A percentile compares a stretch with the other conserved stretches of the same genome.
Evolutionary conservation across 140 eudicot genomes (phyloP).

Genomic region (Erigeron philadelphicus): DNA sequence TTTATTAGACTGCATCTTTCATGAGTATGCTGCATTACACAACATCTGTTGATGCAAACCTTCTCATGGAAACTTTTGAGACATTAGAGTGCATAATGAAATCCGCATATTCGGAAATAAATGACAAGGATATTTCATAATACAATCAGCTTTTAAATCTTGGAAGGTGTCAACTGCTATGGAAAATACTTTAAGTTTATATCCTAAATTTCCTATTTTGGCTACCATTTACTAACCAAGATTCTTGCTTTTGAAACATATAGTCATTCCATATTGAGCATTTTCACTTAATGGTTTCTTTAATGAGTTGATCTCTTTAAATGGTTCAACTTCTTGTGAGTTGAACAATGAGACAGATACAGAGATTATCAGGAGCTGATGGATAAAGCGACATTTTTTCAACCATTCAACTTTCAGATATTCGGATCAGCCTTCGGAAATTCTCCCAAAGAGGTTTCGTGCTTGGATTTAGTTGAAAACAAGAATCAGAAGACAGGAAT

Average conservation of each 20-base stretch:
- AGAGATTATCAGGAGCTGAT: conserved; percentile 9
- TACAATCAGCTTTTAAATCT: conserved; percentile 7
- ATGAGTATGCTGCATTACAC: not conserved
- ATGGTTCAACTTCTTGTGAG: conserved; percentile 10
- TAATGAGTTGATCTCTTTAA: conserved; percentile 22
- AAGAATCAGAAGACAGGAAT: conserved; percentile 11
- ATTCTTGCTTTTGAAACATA: conserved; percentile 26
- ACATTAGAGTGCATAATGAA: conserved; percentile 2
- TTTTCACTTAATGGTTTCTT: conserved; percentile 18
- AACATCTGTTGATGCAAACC: not conserved
- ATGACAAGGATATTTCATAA: conserved; percentile 1
- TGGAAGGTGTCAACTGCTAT: conserved; percentile 11
- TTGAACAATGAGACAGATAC: not conserved
- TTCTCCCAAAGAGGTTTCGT: conserved; percentile 19
- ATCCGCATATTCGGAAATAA: conserved; percentile 15
- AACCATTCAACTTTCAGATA: conserved; percentile 22
- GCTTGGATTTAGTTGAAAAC: conserved; percentile 18
- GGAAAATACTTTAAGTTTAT: conserved; percentile 27
- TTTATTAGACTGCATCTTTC: not conserved
- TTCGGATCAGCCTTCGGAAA: conserved; percentile 21
- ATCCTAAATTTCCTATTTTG: conserved; percentile 35
- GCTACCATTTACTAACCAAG: conserved; percentile 15
- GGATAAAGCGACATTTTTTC: conserved; percentile 22
- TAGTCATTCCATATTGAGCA: conserved; percentile 28
- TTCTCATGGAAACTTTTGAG: not conserved